Evolutionary conservation across 139 green algal species (phyloP), one percentile per base, ranked within the genome.

Genomic region (Coelastrella sp.): DNA sequence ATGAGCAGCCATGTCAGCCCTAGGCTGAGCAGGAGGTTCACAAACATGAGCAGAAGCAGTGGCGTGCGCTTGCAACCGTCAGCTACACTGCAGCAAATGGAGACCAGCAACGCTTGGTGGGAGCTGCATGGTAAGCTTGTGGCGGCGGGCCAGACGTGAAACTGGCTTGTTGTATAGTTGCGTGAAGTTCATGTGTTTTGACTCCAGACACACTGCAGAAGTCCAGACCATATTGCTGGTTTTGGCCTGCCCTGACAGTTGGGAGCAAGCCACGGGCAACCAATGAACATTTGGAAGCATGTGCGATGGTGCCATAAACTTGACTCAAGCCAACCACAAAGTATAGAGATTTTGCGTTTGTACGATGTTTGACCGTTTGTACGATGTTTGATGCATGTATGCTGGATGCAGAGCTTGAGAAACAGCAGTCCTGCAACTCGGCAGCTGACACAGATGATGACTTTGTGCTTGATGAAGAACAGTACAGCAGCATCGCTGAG

Each of bases 31-130:
- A 59, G 54, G 23, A 56, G 17, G 54, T 57, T 64, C 54, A 83
- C 32, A 32, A 8, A 5, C 0, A 19, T 83, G 77, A 83, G 23
- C 17, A 83, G 77, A 6, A 32, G 32, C 8, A 17, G 77, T 19
- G 58, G 77, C 23, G 23, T 83, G 77, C 77, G 77, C 47, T 47
- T 83, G 77, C 77, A 56, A 14, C 77, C 32, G 6, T 56, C 77
- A 13, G 58, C 79, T 4, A 84, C 79, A 7, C 79, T 84, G 54
- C 58, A 84, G 56, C 5, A 10, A 7, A 84, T 84, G 79, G 79
- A 84, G 79, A 84, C 47, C 79, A 66, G 16, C 17, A n/a, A 47
- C 59, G 79, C 79, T 19, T 84, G 79, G 79, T 61, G 22, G 79
- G 19, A 71, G 56, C 79, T 84, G 79, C 57, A 84, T 16, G 79